Evolutionary conservation across 164 flowering plant species (phyloP), one percentile per base, ranked within the genome.

Genomic region (Saururus chinensis): DNA sequence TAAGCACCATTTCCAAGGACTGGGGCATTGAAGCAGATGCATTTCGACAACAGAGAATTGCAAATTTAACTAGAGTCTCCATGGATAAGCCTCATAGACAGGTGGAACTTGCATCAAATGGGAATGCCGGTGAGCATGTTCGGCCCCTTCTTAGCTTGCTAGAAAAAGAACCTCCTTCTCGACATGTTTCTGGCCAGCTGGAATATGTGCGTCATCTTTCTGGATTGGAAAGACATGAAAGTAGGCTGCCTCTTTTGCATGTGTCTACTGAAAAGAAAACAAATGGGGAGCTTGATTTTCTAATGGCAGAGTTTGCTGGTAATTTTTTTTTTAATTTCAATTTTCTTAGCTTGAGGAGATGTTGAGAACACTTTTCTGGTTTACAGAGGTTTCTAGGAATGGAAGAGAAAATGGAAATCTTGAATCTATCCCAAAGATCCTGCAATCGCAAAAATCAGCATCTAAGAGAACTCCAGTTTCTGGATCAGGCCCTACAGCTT

Each of bases 271-370:
- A 87, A 55, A 84, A 74, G 81, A 91, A 82, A 76, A 73, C 87
- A 53, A 88, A 89, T 76, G 95, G 96, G 40, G 96, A 87, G 71
- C 75, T 91, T 14, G 99, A 91, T 71, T 85, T 90, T 65, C 73
- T 91, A 76, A 85, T 91, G 96, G 96, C 89, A 9, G 97, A 88
- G 71, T 91, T 95, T 76, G 89, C 95, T 69, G 99, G 99, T 90
- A 72, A 67, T 22, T 37, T 64, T 55, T 55, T 54, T 59, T 41
- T 1, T 63, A 24, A 10, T 52, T 48, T 48, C 13, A 5, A 17
- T 11, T 58, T 20, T 55, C 21, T 17, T 55, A 9, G 35, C 30
- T 9, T 23, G 14, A 30, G 37, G 37, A 30, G 49, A 45, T 24
- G 30, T 55, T 24, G 24, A 55, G 58, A 30, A 19, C n/a, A 52